Base-by-base conservation (phyloP, 108 stramenopile genomes). In the Parmales sp. region DNA sequence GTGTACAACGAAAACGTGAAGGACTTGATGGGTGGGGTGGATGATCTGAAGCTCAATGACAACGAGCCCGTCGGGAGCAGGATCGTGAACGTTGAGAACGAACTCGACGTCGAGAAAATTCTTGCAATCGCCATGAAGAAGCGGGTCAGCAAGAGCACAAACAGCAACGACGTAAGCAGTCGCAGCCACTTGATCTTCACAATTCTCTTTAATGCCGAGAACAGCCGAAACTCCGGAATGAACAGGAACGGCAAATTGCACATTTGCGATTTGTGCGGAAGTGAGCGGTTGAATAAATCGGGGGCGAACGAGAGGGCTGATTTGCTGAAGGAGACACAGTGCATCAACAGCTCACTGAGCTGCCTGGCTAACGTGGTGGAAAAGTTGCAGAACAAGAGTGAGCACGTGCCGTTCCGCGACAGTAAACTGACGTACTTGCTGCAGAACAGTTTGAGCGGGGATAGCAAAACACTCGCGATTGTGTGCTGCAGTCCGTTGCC, bases 1-100 rank as follows among this genome's bases (percentile, higher is more conserved):
- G 88, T 98, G 6, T 97, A 98, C 86, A 97, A 96, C 71, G 96
- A 96, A 68, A 81, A 94, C 22, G 86, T 99, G n/a, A 78, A 84
- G 31, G 95, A 96, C 72, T 67, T 98, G 39, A 71, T 95, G 2
- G 76, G 75, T 16, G 75, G 83, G 34, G 73, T 65, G 34, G 80
- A 70, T 16, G 51, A 68, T 37, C 45, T 90, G 46, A 79, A 82
- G 43, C 69, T 90, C 8, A 79, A 77, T 26, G 78, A 76, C 1
- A 76, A 80, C 8, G 88, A 87, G 41, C 86, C 79, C 37, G 82
- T 86, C 13, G 90, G 89, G 26, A 89, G 87, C 51, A 69, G 74
- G 37, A 38, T 74, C 23, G 77, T 79, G 6, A 38, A 71, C 18
- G 77, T 78, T 11, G 28, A 51, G 23, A 73, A 44, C 37, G 65